Base-by-base conservation (phyloP, 805 yeast species). In the Lachancea lanzarotensis region DNA sequence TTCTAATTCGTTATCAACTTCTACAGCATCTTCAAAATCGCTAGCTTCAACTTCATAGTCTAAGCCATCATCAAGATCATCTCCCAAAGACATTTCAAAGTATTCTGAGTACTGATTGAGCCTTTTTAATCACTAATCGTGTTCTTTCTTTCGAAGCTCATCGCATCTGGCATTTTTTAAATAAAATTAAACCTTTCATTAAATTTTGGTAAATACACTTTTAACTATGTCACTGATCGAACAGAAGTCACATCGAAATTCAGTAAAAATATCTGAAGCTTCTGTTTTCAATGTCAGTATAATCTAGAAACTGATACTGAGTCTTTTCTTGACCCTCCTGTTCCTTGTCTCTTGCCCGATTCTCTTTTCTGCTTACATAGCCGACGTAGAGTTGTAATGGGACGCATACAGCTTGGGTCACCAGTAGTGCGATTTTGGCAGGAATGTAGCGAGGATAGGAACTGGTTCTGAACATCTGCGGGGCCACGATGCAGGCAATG, bases 51-150 rank as follows among this genome's bases (percentile, higher is more conserved):
- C 69, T 4, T 70, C 73, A 57, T 84, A 84, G 3, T 73, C 83
- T 40, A 87, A 67, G 2, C 88, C 91, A 59, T 86, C 95, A 42
- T 85, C 90, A 47, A 87, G 69, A 48, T 83, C 95, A 62, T 88
- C 95, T 13, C 74, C 84, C 35, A 60, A 33, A n/a, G 42, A 16
- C 38, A 37, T 41, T 17, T 22, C 25, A 11, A 10, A 6, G 19
- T 25, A 12, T 7, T 37, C 13, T 26, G 13, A 3, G 3, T 4
- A 13, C 40, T 37, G 8, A 7, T 29, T 29, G 31, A 29, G 31
- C 35, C 35, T 32, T 32, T 10, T 15, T 17, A 32, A 5, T 9
- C 13, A 32, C 16, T n/a, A 15, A 16, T 15, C 18, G 16, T 32
- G 35, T 15, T 15, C 13, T 29, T 29, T 7, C 5, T 22, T 36